Base-by-base conservation (phyloP, 2,329 filamentous ascomycete genomes). In the Rutstroemia sp. region DNA sequence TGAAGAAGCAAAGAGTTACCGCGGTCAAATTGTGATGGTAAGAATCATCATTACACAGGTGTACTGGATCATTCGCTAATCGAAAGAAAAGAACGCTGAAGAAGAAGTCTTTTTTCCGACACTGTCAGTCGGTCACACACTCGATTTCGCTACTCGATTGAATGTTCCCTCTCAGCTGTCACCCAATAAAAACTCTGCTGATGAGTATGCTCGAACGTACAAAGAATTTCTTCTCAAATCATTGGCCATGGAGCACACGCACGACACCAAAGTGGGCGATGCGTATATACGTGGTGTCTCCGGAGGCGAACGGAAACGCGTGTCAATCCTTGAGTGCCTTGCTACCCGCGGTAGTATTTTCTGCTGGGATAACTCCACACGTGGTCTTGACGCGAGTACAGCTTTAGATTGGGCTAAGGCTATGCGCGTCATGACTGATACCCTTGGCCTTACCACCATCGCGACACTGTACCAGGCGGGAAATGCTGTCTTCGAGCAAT, bases 391-490 rank as follows among this genome's bases (percentile, higher is more conserved):
- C 64, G 83, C 83, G 0, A 83, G 78, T 63, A 86, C 80, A 4
- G 84, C 83, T 89, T 61, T 76, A 90, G 36, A 84, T 52, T 86
- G 78, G 64, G 74, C 78, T 25, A 82, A 81, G 63, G 78, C 80
- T 2, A 70, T 87, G n/a, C 74, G 84, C 7, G 78, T 80, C 5
- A 74, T 87, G 76, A 86, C 84, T 0, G 82, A 87, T 59, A 75
- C 83, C 1, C 71, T 81, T 5, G 80, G 81, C 0, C 71, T 85
- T 3, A 72, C 82, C 0, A 78, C 81, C 0, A 80, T 86, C 48
- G 81, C 85, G 10, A 85, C 83, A 0, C 73, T 87, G 0, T 88
- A 89, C 66, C 86, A 88, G 65, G 85, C 86, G 3, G 82, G 83
- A 5, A 86, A 88, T 54, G 82, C 79, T 23, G 87, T 88, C 57